These are phyloP conservation scores for Pogostemon cablin DNA, from an alignment of 257 asterid genomes.

Conservation along the genomic window DNA sequence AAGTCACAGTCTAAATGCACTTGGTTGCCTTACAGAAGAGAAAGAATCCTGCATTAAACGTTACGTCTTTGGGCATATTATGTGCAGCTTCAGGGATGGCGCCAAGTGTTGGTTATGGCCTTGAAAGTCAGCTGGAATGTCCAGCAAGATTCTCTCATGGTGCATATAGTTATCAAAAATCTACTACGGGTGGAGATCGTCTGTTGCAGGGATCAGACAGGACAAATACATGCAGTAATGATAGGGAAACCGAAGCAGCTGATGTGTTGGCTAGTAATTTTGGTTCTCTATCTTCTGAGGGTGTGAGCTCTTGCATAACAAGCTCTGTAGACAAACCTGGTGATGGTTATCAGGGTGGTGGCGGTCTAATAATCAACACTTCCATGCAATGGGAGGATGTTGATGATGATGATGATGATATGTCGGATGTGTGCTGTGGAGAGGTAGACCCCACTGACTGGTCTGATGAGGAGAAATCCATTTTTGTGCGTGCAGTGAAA, in stretches of 20 bases:
- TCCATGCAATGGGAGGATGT: constrained; percentile 33
- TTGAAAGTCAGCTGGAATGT: constrained; percentile 46
- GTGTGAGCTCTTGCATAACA: constrained; percentile 83
- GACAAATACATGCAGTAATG: constrained; percentile 48
- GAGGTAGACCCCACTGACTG: constrained; percentile 73
- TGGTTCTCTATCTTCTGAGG: constrained; percentile 92
- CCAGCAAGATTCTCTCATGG: constrained; percentile 42
- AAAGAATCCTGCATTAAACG: constrained; percentile 68
- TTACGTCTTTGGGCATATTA: constrained; percentile 75
- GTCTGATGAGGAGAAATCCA: constrained; percentile 89
- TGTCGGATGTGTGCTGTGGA: constrained; percentile 86
- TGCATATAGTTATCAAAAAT: constrained; percentile 38
- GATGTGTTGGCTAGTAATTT: constrained; percentile 96
- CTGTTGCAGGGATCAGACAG: constrained; percentile 49
- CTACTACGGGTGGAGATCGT: constrained; percentile 36
- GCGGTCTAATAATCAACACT: constrained; percentile 46
- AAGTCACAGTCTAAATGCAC: constrained; percentile 58
- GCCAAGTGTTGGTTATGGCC: constrained; percentile 47
- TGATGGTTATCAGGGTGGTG: constrained; percentile 57
- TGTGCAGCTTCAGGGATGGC: constrained; percentile 77
- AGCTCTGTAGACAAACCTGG: constrained; percentile 69
- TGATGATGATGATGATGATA: constrained; percentile 45
- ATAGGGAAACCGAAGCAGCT: constrained; percentile 71
- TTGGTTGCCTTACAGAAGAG: constrained; percentile 74
- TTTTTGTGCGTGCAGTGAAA: constrained; percentile 66